Base-by-base conservation (phyloP, 176 grass and related monocot species). In the Panicum miliaceum region DNA sequence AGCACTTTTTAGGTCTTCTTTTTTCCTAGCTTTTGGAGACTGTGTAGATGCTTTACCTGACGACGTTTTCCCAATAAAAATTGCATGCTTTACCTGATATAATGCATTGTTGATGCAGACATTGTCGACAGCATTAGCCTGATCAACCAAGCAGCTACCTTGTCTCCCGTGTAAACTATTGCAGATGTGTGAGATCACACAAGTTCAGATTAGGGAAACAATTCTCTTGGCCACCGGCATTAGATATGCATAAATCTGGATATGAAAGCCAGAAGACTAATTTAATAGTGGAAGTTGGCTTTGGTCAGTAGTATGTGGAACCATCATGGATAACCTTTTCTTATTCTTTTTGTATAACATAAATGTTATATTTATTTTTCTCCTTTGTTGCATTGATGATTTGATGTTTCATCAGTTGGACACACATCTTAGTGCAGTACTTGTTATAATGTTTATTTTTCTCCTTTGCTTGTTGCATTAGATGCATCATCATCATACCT, bases 1-100 rank as follows among this genome's bases (percentile, higher is more conserved):
- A 41, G 52, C 70, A 75, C 45, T 84, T 84, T 73, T 48, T 73
- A 26, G 3, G 34, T 7, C 25, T 64, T 64, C 58, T 79, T 79
- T 65, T 35, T 16, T 2, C 6, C 32, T 68, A 37, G 45, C 63
- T 38, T 83, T 51, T 63, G 40, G 22, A 38, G 70, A 51, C 22
- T 75, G 57, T 25, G 14, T 52, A 48, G 43, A 52, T 66, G 43
- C 61, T 66, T 79, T 48, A 15, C 42, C 46, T 73, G 46, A 50
- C 42, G 26, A 50, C 42, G 68, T 15, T 71, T 26, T 47, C 68
- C 68, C 41, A 47, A 47, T 43, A 71, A 71, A 71, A 71, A 27
- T 8, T 27, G 10, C 3, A 12, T 53, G 29, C 29, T 75, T 54
- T 45, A 52, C 64, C n/a, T 81, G 79, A 81, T 53, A 67, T 32